Evolutionary conservation across 1,284 basidiomycete genomes (phyloP).

Genomic region (Baeospora myosura): DNA sequence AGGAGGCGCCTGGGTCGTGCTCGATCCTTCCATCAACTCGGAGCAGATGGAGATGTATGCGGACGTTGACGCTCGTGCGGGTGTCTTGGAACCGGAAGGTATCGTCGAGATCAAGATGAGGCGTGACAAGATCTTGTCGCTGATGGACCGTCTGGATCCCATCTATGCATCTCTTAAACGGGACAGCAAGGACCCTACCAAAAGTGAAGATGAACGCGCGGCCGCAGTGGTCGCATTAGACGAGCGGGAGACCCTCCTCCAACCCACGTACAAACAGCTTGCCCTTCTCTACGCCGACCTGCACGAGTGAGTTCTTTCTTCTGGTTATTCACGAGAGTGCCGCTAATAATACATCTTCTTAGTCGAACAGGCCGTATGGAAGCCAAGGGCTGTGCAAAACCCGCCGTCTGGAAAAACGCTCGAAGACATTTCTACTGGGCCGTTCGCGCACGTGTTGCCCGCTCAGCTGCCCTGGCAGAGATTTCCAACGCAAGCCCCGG

Average conservation of each 20-base stretch:
- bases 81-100: slow-evolving; percentile 97
- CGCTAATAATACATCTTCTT: slow-evolving; percentile 15
- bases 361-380: slow-evolving; percentile 96
- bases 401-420: slow-evolving; percentile 81
- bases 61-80: slow-evolving; percentile 91
- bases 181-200: slow-evolving; percentile 68
- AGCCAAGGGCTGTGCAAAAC: slow-evolving; percentile 89
- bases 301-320: slow-evolving; percentile 66
- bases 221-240: slow-evolving; percentile 63
- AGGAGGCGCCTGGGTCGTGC: slow-evolving; percentile 98
- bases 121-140: slow-evolving; percentile 79
- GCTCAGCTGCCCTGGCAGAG: slow-evolving; percentile 50
- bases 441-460: slow-evolving; percentile 71
- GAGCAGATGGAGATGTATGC: slow-evolving; percentile 99
- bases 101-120: slow-evolving; percentile 93
- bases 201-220: slow-evolving; percentile 69
- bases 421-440: slow-evolving; percentile 96
- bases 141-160: slow-evolving; percentile 93
- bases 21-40: slow-evolving; percentile 95
- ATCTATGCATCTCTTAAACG: slow-evolving; percentile 80
- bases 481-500: slow-evolving; percentile 60
- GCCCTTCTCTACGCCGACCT: slow-evolving; percentile 94
- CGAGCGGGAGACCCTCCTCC: slow-evolving; percentile 76
- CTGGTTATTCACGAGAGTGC: background rate
- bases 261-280: slow-evolving; percentile 90